A percentile compares a stretch with the other conserved stretches of the same genome.
phyloP scores from a whole-genome alignment of 345 rosid species.

The Linum trigynum region DNA sequence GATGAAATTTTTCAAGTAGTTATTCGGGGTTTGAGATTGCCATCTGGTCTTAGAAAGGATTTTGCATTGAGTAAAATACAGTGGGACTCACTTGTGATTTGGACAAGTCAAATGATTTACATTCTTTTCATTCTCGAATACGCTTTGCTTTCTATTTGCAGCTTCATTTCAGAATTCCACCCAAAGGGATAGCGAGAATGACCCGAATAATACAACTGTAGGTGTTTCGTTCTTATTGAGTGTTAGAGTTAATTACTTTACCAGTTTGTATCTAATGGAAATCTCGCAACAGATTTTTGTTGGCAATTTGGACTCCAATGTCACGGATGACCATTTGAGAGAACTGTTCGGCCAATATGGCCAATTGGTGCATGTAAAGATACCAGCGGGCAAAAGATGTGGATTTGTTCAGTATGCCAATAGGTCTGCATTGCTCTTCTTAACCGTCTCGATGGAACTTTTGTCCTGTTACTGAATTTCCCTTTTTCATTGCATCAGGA shows the following conservation, averaged over 20 bases:
- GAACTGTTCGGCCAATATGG: constrained; percentile 73
- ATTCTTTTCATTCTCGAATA: neutral
- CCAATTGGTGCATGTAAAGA: constrained; percentile 70
- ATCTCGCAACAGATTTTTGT: constrained; percentile 58
- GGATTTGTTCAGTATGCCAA: constrained; percentile 88
- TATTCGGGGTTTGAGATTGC: too few species aligned
- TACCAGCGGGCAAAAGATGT: constrained; percentile 70
- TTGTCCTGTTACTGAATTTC: neutral
- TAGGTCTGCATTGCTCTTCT: constrained; percentile 33
- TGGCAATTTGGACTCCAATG: constrained; percentile 69
- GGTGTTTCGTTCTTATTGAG: constrained; percentile 25
- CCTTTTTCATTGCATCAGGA: constrained; percentile 33
- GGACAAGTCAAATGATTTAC: too few species aligned
- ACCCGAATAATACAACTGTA: constrained; percentile 91
- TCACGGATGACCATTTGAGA: constrained; percentile 67
- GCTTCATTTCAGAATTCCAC: constrained; percentile 58
- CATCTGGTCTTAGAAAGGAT: too few species aligned
- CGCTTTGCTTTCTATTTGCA: constrained; percentile 36
- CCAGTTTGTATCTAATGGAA: constrained; percentile 6
- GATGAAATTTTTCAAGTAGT: too few species aligned
- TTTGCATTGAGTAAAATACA: too few species aligned
- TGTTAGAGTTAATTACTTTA: neutral
- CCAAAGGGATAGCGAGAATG: constrained; percentile 50
- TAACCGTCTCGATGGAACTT: neutral
- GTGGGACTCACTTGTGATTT: too few species aligned